Conservation (phyloP, 2,329 filamentous ascomycete genomes). For the Keithomyces neogunnii region DNA sequence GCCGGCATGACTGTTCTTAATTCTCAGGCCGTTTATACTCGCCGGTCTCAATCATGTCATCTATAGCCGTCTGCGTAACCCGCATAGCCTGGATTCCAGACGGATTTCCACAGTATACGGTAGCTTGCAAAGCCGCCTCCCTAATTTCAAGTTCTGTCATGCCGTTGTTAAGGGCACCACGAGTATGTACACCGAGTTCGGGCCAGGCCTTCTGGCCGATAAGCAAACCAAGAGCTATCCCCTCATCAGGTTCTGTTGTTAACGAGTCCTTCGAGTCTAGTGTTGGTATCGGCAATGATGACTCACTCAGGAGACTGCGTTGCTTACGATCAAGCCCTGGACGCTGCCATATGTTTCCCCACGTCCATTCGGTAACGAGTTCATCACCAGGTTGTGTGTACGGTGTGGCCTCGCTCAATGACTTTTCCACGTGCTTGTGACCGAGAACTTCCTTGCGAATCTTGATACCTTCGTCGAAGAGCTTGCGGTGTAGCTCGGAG, state of each 20-base stretch:
- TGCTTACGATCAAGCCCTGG: constrained; percentile 53
- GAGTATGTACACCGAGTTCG: constrained; percentile 51
- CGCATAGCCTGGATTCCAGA: constrained; percentile 29
- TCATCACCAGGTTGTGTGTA: constrained; percentile 52
- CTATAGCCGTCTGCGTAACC: constrained; percentile 15
- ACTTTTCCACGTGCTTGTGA: constrained; percentile 46
- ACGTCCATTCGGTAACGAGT: constrained; percentile 50
- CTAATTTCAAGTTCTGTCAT: constrained; percentile 44
- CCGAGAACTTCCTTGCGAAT: constrained; percentile 51
- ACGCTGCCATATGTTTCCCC: constrained; percentile 54
- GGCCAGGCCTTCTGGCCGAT: constrained; percentile 49
- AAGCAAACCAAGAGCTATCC: constrained; percentile 43
- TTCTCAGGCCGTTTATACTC: constrained; percentile 7
- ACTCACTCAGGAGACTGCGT: constrained; percentile 34
- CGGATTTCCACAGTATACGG: constrained; percentile 31
- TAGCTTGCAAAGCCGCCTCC: constrained; percentile 41
- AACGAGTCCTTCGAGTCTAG: too few species aligned
- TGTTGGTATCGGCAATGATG: neutral
- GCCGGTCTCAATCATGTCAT: constrained; percentile 18
- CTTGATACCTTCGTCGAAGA: constrained; percentile 51
- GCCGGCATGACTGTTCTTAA: neutral
- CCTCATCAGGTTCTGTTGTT: neutral
- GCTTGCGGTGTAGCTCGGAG: constrained; percentile 9
- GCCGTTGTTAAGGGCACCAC: constrained; percentile 54
- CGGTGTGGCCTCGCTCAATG: constrained; percentile 42